phyloP scores from a whole-genome alignment of 306 rosid genomes.

The Erythrophleum fordii region DNA sequence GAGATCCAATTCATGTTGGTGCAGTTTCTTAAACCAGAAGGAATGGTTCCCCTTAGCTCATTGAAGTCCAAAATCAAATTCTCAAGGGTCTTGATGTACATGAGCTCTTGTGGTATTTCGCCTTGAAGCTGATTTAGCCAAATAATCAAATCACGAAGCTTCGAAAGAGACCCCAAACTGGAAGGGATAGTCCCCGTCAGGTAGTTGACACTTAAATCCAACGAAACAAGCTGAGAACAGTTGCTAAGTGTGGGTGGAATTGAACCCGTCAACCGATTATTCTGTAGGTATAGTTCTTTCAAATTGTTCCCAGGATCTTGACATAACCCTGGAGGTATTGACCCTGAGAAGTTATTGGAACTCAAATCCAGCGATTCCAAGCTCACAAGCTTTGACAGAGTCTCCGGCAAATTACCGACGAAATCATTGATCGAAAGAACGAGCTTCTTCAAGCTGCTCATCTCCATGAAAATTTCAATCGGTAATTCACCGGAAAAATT shows the following conservation, averaged over 20 bases:
- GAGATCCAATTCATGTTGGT: conserved; percentile 86
- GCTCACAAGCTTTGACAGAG: conserved; percentile 50
- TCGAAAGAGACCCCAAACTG: conserved; percentile 66
- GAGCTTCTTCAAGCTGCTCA: conserved; percentile 52
- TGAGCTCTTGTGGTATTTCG: conserved; percentile 74
- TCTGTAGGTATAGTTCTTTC: conserved; percentile 76
- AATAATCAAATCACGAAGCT: conserved; percentile 69
- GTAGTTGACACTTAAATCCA: conserved; percentile 89
- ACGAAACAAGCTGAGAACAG: conserved; percentile 77
- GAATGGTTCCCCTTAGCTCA: conserved; percentile 68
- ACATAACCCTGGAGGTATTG: conserved; percentile 62
- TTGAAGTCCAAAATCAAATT: conserved; percentile 88
- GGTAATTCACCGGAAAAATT: conserved; percentile 63
- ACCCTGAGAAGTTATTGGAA: conserved; percentile 67
- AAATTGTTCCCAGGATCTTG: conserved; percentile 46
- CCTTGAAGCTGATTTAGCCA: conserved; percentile 86
- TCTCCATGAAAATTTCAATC: conserved; percentile 50
- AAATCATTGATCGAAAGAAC: conserved; percentile 56
- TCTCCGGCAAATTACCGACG: conserved; percentile 55
- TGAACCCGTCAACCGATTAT: conserved; percentile 63
- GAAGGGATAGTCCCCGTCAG: conserved; percentile 79
- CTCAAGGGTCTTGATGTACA: conserved; percentile 61
- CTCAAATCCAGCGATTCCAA: conserved; percentile 86
- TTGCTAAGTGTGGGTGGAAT: conserved; percentile 76
- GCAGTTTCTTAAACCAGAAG: conserved; percentile 79